Conservation (phyloP, 805 yeast genomes). For the Pichia gijzeniarum region DNA sequence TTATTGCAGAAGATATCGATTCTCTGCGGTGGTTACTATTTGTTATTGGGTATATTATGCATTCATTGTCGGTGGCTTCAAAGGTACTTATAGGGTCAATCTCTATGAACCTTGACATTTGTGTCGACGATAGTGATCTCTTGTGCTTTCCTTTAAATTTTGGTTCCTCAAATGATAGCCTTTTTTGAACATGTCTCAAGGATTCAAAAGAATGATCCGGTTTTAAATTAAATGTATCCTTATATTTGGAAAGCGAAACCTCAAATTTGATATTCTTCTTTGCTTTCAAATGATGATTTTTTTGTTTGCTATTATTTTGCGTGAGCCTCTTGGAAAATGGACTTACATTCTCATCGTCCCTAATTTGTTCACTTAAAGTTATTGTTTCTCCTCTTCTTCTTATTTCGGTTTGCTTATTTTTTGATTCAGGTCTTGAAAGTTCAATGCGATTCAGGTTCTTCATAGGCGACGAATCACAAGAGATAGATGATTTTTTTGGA, state of each 20-base stretch:
- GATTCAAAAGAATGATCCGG: constrained; percentile 11
- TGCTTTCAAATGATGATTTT: neutral
- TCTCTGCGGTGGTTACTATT: neutral
- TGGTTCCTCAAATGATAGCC: neutral
- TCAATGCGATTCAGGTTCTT: neutral
- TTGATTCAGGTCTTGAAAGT: neutral
- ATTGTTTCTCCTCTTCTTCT: constrained; percentile 6
- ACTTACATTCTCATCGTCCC: constrained; percentile 38
- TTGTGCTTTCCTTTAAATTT: constrained; percentile 1
- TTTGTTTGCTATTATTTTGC: neutral
- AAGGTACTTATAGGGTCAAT: too few species aligned
- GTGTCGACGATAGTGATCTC: constrained; percentile 6
- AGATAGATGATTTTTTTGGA: neutral
- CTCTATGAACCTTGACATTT: neutral
- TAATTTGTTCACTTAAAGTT: constrained; percentile 31
- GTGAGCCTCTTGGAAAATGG: constrained; percentile 1
- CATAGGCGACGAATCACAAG: constrained; percentile 5
- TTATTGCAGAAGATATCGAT: too few species aligned
- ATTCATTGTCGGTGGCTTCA: neutral
- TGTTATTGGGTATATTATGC: neutral
- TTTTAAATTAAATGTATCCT: neutral
- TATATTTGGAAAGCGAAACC: neutral
- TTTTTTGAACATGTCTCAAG: constrained; percentile 3
- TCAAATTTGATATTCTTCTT: constrained; percentile 4
- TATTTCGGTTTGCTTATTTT: neutral